These are phyloP conservation scores for Elsinoe ampelina DNA, from an alignment of 2,329 filamentous ascomycete genomes.

Conservation along the genomic window DNA sequence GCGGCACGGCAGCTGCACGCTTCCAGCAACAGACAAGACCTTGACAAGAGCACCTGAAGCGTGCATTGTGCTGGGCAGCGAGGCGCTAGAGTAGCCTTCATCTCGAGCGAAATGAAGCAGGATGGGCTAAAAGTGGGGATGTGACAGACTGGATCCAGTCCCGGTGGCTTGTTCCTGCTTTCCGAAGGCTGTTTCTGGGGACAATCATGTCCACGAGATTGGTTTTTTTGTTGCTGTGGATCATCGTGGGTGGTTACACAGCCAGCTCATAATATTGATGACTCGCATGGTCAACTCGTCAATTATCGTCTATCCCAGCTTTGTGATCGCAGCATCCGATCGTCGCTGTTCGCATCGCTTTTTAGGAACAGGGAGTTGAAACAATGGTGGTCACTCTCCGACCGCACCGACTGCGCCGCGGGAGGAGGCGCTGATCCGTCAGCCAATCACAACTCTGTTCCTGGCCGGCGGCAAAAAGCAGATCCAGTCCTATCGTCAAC, in stretches of 20 bases:
- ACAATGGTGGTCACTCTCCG: not conserved
- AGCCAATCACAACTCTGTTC: not conserved
- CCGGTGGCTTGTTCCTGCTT: not conserved
- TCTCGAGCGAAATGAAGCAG: constrained; percentile 2
- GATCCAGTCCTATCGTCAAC: not conserved
- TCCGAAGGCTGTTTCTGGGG: not conserved
- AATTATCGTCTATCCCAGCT: not conserved
- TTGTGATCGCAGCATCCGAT: not conserved
- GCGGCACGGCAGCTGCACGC: constrained; percentile 7
- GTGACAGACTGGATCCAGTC: not conserved
- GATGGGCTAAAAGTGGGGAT: constrained; percentile 10
- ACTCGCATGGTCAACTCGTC: not conserved
- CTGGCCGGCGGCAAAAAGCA: not conserved
- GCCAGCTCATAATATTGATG: constrained; percentile 8
- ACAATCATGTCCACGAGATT: not conserved
- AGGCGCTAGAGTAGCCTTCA: constrained; percentile 7
- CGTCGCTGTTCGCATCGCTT: not conserved
- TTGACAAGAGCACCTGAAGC: not conserved
- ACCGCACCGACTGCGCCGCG: not conserved
- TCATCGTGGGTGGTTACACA: not conserved
- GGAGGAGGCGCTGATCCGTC: not conserved
- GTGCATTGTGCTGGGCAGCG: not conserved
- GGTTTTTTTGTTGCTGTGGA: not conserved
- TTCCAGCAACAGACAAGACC: not conserved
- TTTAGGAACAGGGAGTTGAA: not conserved